phyloP scores from a whole-genome alignment of 495 filamentous ascomycete species.

The Aspergillus sclerotioniger region DNA sequence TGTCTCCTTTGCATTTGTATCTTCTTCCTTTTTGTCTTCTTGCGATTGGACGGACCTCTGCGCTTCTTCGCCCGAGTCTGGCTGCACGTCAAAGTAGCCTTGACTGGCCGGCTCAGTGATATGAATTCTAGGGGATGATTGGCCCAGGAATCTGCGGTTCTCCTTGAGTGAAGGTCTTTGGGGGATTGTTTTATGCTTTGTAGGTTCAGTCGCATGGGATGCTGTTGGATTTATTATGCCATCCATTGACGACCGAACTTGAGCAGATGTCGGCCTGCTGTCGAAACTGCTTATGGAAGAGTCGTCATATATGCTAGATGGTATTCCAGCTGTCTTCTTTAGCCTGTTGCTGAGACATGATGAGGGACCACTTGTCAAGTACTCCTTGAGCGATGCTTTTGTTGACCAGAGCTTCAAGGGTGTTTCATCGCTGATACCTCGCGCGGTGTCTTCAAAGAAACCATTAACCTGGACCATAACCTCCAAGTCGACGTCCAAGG shows the following conservation, averaged over 20 bases:
- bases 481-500: constrained; percentile 45
- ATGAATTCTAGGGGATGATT: constrained; percentile 32
- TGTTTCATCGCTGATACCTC: constrained; percentile 39
- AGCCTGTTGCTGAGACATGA: constrained; percentile 33
- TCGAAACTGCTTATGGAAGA: constrained; percentile 37
- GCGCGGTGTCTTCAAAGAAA: constrained; percentile 55
- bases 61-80: constrained; percentile 12
- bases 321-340: constrained; percentile 21
- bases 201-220: constrained; percentile 10
- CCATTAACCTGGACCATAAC: constrained; percentile 60
- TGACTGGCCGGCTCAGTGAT: constrained; percentile 30
- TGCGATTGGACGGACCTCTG: background rate
- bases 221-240: constrained; percentile 9
- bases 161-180: constrained; percentile 24
- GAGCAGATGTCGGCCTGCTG: constrained; percentile 28
- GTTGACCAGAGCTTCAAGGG: constrained; percentile 56
- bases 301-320: constrained; percentile 26
- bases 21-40: constrained; percentile 2
- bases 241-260: constrained; percentile 3
- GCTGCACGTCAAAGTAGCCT: constrained; percentile 23
- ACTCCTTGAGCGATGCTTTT: constrained; percentile 49
- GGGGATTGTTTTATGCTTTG: constrained; percentile 13
- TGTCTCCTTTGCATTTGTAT: background rate
- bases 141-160: constrained; percentile 26
- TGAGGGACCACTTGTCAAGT: constrained; percentile 30